These are phyloP conservation scores for Mortierella sp. DNA, from an alignment of 371 early-diverging fungal species.

Conservation along the genomic window DNA sequence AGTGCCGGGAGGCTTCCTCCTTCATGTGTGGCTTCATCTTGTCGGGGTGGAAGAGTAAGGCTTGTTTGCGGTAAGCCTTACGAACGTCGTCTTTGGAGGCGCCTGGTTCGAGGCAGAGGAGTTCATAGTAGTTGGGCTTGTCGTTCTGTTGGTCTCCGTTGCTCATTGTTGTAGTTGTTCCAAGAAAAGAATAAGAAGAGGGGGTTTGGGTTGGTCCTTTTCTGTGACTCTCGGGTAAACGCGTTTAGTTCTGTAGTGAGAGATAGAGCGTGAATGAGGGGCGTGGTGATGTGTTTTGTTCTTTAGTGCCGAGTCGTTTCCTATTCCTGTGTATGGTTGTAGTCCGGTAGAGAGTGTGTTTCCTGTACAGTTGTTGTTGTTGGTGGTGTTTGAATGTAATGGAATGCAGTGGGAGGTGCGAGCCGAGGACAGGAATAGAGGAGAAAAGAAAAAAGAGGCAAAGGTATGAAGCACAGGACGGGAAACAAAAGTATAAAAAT, in stretches of 20 bases:
- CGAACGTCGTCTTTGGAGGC: slow-evolving; percentile 86
- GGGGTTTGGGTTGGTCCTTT: background rate
- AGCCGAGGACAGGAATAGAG: slow-evolving; percentile 52
- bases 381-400: background rate
- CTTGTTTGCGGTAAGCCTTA: slow-evolving; percentile 94
- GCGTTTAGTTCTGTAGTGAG: background rate
- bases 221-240: background rate
- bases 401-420: slow-evolving; percentile 15
- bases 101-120: slow-evolving; percentile 82
- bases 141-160: slow-evolving; percentile 66
- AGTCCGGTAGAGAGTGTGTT: too few relatives aligned
- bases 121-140: slow-evolving; percentile 90
- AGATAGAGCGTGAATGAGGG: background rate
- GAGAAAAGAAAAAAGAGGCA: slow-evolving; percentile 37
- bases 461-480: background rate
- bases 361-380: background rate
- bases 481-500: background rate
- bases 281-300: background rate
- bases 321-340: background rate
- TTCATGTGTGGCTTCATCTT: slow-evolving; percentile 70
- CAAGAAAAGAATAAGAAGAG: background rate
- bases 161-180: background rate
- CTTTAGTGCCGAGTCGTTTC: too few relatives aligned
- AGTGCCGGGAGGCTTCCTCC: slow-evolving; percentile 81
- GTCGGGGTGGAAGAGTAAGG: slow-evolving; percentile 91